Evolutionary conservation across 208 protist genomes (phyloP).

Genomic region (Leishmania amazonensis): DNA sequence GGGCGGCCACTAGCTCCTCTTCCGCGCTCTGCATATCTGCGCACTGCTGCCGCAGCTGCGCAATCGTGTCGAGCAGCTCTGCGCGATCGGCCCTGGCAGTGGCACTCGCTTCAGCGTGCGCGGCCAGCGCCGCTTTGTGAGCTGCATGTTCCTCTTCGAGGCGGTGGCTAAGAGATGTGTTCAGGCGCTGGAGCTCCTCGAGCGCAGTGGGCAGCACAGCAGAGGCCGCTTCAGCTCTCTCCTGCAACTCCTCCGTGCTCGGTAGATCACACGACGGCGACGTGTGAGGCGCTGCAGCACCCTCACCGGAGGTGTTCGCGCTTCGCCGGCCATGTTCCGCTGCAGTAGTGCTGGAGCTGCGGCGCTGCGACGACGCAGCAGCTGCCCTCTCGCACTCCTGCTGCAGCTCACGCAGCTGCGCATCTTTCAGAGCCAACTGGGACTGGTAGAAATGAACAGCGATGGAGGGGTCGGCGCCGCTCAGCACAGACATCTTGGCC

Average conservation of each 20-base stretch:
- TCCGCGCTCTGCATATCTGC: conserved; percentile 16
- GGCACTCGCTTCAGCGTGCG: conserved; percentile 9
- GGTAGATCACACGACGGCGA: background rate
- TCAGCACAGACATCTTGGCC: conserved; percentile 16
- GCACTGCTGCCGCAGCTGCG: conserved; percentile 13
- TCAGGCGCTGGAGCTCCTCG: background rate
- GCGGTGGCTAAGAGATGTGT: conserved; percentile 4
- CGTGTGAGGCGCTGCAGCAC: background rate
- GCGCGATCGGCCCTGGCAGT: conserved; percentile 6
- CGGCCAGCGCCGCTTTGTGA: background rate
- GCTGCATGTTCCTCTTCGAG: conserved; percentile 5
- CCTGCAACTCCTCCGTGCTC: background rate
- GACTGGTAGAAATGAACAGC: conserved; percentile 23
- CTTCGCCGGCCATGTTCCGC: background rate
- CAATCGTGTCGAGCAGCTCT: conserved; percentile 27
- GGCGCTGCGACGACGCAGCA: conserved; percentile 4
- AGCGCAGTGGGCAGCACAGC: background rate
- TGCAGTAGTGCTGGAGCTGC: conserved; percentile 5
- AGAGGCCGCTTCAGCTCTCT: background rate
- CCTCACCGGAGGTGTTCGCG: background rate
- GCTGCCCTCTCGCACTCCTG: conserved; percentile 2
- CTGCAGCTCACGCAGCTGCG: conserved; percentile 24
- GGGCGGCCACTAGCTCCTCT: conserved; percentile 21
- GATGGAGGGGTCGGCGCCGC: conserved; percentile 16
- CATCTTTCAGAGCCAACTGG: conserved; percentile 34